These are phyloP conservation scores for Earliella scabrosa DNA, from an alignment of 1,284 basidiomycete species.

Conservation along the genomic window DNA sequence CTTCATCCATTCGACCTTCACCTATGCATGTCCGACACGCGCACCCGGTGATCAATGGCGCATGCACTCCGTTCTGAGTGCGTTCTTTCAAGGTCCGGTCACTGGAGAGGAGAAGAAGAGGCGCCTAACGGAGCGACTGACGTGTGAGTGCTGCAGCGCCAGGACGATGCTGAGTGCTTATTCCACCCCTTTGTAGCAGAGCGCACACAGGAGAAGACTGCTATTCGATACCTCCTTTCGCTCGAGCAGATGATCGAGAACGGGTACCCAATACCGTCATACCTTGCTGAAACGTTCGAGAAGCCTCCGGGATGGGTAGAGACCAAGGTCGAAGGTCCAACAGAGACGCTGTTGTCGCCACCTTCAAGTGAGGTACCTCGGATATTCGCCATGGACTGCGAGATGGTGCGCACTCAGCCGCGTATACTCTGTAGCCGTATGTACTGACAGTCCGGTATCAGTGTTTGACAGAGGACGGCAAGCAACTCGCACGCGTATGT, in stretches of 20 bases:
- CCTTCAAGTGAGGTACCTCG: conserved; percentile 40
- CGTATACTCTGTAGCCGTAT: conserved; percentile 6
- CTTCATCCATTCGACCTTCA: conserved; percentile 83
- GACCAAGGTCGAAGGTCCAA: conserved; percentile 55
- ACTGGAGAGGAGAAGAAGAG: conserved; percentile 79
- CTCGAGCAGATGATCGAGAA: conserved; percentile 89
- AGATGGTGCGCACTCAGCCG: conserved; percentile 71
- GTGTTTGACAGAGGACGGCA: conserved; percentile 87
- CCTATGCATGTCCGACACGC: conserved; percentile 87
- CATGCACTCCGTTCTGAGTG: conserved; percentile 84
- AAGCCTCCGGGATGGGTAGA: conserved; percentile 74
- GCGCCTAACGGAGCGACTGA: conserved; percentile 55
- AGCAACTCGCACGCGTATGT: conserved; percentile 84
- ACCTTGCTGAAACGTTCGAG: conserved; percentile 71
- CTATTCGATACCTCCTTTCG: conserved; percentile 74
- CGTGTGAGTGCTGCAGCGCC: conserved; percentile 47
- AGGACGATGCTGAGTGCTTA: background rate
- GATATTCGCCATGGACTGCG: conserved; percentile 85
- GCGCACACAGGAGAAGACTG: conserved; percentile 59
- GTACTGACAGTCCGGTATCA: conserved; percentile 34
- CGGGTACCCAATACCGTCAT: conserved; percentile 85
- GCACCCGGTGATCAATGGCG: conserved; percentile 85
- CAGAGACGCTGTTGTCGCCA: conserved; percentile 26
- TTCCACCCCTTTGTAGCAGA: conserved; percentile 49
- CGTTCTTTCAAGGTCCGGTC: conserved; percentile 82